Percentiles rank a stretch among this genome's conserved stretches.
These are phyloP conservation scores for Stephania japonica DNA, from an alignment of 164 flowering plant species.

Conservation along the genomic window DNA sequence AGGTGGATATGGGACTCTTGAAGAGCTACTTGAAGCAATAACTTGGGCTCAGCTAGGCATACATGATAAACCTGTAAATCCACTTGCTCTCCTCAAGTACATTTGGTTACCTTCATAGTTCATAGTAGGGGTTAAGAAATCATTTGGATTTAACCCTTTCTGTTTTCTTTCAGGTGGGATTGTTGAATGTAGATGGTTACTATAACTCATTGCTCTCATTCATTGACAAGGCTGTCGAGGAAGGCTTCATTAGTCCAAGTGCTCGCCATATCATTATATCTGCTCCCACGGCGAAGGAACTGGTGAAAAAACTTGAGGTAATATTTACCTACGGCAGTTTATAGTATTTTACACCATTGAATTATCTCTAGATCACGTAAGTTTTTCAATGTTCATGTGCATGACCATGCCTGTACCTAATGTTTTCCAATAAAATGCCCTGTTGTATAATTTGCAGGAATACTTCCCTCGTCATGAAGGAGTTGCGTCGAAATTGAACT, in stretches of 20 bases:
- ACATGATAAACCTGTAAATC: conserved; percentile 60
- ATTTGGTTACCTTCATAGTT: background rate
- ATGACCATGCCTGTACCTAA: background rate
- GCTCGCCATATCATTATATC: conserved; percentile 74
- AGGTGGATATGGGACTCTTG: conserved; percentile 77
- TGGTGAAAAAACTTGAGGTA: conserved; percentile 75
- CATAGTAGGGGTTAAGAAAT: background rate
- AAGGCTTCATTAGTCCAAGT: conserved; percentile 58
- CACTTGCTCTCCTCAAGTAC: background rate
- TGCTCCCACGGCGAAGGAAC: conserved; percentile 57
- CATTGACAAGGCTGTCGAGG: conserved; percentile 74
- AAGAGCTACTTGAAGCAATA: conserved; percentile 64
- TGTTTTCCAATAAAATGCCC: background rate
- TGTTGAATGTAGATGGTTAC: conserved; percentile 74
- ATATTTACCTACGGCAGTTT: background rate
- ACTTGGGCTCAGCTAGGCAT: conserved; percentile 78
- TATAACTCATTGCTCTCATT: conserved; percentile 65
- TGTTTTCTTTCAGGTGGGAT: conserved; percentile 44
- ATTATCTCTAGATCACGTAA: background rate
- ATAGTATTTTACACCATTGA: background rate
- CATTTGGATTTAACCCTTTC: background rate
- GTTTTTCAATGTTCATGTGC: background rate
- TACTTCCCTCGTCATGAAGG: conserved; percentile 81
- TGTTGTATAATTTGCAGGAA: conserved; percentile 39
- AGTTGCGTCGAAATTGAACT: conserved; percentile 65